Conservation (phyloP, 2,329 filamentous ascomycete species). For the Fusarium ramigenum region DNA sequence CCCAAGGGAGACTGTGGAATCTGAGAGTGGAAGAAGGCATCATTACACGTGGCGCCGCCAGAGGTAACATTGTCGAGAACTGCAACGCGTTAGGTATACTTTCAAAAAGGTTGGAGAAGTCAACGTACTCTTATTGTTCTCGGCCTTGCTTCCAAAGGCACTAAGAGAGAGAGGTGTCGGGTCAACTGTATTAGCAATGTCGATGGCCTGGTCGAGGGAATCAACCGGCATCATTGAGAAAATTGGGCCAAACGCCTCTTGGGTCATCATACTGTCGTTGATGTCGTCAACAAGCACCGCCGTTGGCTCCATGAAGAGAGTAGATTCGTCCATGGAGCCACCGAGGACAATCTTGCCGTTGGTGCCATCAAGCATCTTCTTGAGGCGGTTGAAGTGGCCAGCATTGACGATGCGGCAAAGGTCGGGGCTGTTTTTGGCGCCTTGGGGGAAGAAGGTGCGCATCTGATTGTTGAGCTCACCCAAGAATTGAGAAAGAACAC, state of each 20-base stretch:
- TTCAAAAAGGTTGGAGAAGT: neutral
- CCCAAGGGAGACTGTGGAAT: constrained; percentile 58
- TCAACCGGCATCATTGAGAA: constrained; percentile 84
- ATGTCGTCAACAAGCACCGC: constrained; percentile 82
- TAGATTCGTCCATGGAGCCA: constrained; percentile 80
- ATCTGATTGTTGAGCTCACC: constrained; percentile 76
- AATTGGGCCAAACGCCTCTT: constrained; percentile 94
- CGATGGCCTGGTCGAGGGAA: constrained; percentile 85
- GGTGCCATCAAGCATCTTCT: constrained; percentile 87
- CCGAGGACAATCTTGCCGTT: constrained; percentile 88
- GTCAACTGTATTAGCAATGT: constrained; percentile 81
- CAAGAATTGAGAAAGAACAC: constrained; percentile 76
- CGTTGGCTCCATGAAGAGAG: constrained; percentile 90
- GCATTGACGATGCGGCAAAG: constrained; percentile 84
- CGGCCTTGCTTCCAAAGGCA: constrained; percentile 82
- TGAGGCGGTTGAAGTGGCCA: constrained; percentile 81
- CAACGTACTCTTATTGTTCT: constrained; percentile 75
- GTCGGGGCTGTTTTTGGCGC: constrained; percentile 80
- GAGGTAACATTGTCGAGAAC: constrained; percentile 53
- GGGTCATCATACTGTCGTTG: constrained; percentile 77
- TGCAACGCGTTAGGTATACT: constrained; percentile 45
- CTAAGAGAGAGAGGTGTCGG: constrained; percentile 86
- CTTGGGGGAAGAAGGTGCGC: constrained; percentile 84
- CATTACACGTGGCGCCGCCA: constrained; percentile 62
- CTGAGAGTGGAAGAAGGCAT: constrained; percentile 55